Evolutionary conservation across 768 basidiomycete genomes (phyloP).

Genomic region (Boletus pseudo-olivaceus): DNA sequence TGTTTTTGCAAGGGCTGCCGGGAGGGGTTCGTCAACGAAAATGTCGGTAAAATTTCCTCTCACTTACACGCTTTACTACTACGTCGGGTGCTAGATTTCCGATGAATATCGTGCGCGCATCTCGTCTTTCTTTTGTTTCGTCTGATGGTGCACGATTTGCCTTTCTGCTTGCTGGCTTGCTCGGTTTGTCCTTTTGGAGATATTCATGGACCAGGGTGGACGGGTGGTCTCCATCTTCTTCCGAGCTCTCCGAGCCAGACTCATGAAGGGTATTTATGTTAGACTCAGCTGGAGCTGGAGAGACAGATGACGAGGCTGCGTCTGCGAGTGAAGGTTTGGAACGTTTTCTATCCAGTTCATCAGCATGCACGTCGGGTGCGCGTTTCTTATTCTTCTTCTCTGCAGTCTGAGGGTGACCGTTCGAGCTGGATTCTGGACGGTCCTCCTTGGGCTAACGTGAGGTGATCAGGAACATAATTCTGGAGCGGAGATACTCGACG

Average conservation of each 20-base stretch:
- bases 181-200: slow-evolving; percentile 30
- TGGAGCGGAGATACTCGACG: neutral
- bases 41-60: neutral
- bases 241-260: slow-evolving; percentile 30
- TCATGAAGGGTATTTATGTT: neutral
- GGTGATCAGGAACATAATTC: slow-evolving; percentile 15
- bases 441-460: slow-evolving; percentile 4
- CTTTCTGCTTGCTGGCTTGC: slow-evolving; percentile 30
- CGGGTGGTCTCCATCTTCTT: slow-evolving; percentile 32
- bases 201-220: slow-evolving; percentile 64
- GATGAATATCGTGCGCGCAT: slow-evolving; percentile 86
- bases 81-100: slow-evolving; percentile 83
- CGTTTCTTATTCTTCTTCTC: slow-evolving; percentile 13
- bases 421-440: slow-evolving; percentile 1
- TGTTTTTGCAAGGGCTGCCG: slow-evolving; percentile 69
- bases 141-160: slow-evolving; percentile 55
- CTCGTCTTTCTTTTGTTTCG: slow-evolving; percentile 70
- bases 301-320: slow-evolving; percentile 21
- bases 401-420: neutral
- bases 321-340: slow-evolving; percentile 5
- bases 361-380: slow-evolving; percentile 11
- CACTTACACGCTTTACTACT: slow-evolving; percentile 68
- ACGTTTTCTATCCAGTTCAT: slow-evolving; percentile 17
- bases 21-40: neutral
- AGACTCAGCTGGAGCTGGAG: neutral